Evolutionary conservation across 257 asterid species (phyloP).

Genomic region (Ophiorrhiza pumila): DNA sequence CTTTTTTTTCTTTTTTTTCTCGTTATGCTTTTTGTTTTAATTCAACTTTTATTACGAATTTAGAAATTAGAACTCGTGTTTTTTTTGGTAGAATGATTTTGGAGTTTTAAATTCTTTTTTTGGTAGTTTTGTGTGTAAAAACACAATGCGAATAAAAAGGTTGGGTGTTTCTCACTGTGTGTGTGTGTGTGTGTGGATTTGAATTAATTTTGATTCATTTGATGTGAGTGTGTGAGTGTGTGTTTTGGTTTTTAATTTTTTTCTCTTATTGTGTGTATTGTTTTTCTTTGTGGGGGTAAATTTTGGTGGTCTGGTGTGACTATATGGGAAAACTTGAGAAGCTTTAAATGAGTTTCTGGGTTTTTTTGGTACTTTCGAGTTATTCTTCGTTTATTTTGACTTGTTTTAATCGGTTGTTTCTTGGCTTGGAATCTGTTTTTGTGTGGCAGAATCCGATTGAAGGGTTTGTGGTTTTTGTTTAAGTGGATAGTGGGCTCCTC

Average conservation of each 20-base stretch:
- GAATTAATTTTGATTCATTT: conserved; percentile 8
- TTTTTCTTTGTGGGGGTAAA: neutral
- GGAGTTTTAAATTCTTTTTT: conserved; percentile 1
- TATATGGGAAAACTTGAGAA: neutral
- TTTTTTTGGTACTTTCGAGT: conserved; percentile 25
- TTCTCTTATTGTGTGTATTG: neutral
- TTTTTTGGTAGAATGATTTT: neutral
- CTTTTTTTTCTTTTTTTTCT: neutral
- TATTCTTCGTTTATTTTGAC: neutral
- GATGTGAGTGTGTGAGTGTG: neutral
- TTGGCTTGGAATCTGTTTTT: conserved; percentile 23
- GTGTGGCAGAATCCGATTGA: conserved; percentile 20
- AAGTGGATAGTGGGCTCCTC: conserved; percentile 27
- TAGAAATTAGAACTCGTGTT: neutral
- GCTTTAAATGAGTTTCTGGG: conserved; percentile 24
- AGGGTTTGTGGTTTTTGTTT: conserved; percentile 26
- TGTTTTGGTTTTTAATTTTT: neutral
- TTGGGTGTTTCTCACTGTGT: too few relatives aligned
- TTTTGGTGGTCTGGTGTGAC: neutral
- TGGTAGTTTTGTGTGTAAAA: neutral
- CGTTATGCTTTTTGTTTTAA: neutral
- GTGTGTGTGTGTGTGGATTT: neutral
- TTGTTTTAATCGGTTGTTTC: conserved; percentile 15
- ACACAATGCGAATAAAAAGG: neutral
- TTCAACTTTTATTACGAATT: neutral